Evolutionary conservation across 495 filamentous ascomycete genomes (phyloP).

Genomic region (Penicillium bovifimosum): DNA sequence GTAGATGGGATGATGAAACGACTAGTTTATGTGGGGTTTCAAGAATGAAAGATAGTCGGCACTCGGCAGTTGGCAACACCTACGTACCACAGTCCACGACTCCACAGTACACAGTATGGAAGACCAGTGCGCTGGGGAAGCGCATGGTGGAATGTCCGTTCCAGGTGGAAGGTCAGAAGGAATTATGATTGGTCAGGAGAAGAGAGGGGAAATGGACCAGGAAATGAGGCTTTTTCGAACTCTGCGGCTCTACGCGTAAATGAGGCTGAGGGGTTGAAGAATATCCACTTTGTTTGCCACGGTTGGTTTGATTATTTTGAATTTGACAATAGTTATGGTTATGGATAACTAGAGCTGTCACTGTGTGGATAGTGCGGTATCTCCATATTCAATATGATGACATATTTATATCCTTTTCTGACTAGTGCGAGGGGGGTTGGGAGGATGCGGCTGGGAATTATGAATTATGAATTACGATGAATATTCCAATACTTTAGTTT

Average conservation of each 20-base stretch:
- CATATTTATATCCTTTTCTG: too few relatives aligned
- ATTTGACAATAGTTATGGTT: background rate
- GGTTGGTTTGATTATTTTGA: background rate
- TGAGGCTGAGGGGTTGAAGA: slow-evolving; percentile 22
- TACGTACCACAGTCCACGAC: too few relatives aligned
- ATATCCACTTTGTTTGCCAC: slow-evolving; percentile 3
- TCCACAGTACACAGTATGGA: too few relatives aligned
- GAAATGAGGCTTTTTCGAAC: slow-evolving; percentile 21
- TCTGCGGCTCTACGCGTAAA: slow-evolving; percentile 26
- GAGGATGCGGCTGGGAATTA: background rate
- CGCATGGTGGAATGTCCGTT: background rate
- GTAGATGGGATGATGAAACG: too few relatives aligned
- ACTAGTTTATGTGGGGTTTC: too few relatives aligned
- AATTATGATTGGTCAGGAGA: background rate
- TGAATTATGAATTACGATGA: background rate
- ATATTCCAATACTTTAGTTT: background rate
- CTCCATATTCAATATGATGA: too few relatives aligned
- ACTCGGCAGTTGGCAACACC: too few relatives aligned
- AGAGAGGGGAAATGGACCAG: background rate
- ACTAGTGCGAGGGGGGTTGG: background rate
- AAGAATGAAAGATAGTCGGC: too few relatives aligned
- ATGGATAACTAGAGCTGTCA: too few relatives aligned
- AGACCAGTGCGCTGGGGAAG: background rate
- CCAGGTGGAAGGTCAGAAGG: background rate
- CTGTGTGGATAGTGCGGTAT: too few relatives aligned